Evolutionary conservation across 768 basidiomycete genomes (phyloP).

Genomic region (Tricholoma sp.): DNA sequence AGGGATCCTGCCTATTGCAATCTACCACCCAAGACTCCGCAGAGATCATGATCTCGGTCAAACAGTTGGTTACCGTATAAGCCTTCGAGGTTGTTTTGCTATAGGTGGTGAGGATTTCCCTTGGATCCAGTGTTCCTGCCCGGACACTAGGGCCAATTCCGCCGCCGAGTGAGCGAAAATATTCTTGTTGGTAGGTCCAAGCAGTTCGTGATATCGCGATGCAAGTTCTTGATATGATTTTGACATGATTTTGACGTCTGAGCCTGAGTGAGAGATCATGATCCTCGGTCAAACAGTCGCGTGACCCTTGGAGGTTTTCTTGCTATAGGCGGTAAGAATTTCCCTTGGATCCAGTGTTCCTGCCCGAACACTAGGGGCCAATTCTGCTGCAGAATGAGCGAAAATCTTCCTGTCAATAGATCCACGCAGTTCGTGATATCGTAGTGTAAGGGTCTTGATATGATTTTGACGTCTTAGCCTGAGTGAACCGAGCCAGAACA

Average conservation of each 20-base stretch:
- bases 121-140: slow-evolving; percentile 22
- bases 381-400: slow-evolving; percentile 19
- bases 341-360: slow-evolving; percentile 24
- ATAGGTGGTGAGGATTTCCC: slow-evolving; percentile 35
- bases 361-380: slow-evolving; percentile 26
- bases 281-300: slow-evolving; percentile 52
- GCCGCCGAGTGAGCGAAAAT: slow-evolving; percentile 27
- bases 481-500: not conserved
- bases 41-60: slow-evolving; percentile 50
- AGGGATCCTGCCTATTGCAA: slow-evolving; percentile 28
- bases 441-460: slow-evolving; percentile 23
- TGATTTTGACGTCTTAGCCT: slow-evolving; percentile 21
- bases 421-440: slow-evolving; percentile 25
- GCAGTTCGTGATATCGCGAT: slow-evolving; percentile 22
- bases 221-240: slow-evolving; percentile 25
- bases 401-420: slow-evolving; percentile 25
- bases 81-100: slow-evolving; percentile 40
- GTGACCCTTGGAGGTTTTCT: slow-evolving; percentile 41
- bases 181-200: slow-evolving; percentile 20
- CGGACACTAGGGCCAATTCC: slow-evolving; percentile 26
- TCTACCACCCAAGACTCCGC: slow-evolving; percentile 25
- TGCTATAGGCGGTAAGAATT: slow-evolving; percentile 39
- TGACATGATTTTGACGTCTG: too few relatives aligned
- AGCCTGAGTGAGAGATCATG: too few relatives aligned
- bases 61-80: too few relatives aligned